Base-by-base conservation (phyloP, 225 moss, liverwort and hornwort genomes). In the Neckera pumila region DNA sequence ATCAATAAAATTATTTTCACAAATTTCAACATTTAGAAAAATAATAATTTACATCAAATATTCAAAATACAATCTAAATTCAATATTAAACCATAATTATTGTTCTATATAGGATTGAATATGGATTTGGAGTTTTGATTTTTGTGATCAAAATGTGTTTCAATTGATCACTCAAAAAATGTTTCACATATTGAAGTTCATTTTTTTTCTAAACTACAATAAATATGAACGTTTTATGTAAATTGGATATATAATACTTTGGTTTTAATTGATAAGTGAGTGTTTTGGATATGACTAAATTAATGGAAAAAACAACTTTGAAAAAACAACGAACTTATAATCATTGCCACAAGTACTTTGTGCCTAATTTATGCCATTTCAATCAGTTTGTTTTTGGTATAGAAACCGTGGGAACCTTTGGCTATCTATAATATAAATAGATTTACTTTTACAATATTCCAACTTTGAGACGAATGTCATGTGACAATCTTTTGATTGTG, bases 161-260 rank as follows among this genome's bases (percentile, higher is more conserved):
- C 2, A 47, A 10, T 11, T 7, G 0, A 17, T 49, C 10, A 49
- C 0, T 49, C 12, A 7, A 49, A 49, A 4, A 31, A 7, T 0
- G 3, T 49, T 19, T 7, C 0, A 20, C 12, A 33, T 12, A 0
- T 7, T 19, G 4, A 49, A 33, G 7, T 47, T 7, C 3, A 18
- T 49, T 31, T 43, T 17, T 49, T 31, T 5, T 18, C 19, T 2
- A 31, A 47, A 5, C 20, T 49, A 12, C 7, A 75, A 49, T 12
- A 27, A 75, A 49, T 12, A 27, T 30, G 5, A 47, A 30, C 47
- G 7, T 18, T 74, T 74, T 30, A 49, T 33, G 2, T 49, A 49
- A 33, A 19, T 33, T 49, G 1, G 7, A 33, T 4, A 31, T 33
- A 33, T 12, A 19, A 7, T 7, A 33, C 4, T 49, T 30, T 17